Base-by-base conservation (phyloP, 1,139 yeast species). In the Casaregolazyma suthepensis region DNA sequence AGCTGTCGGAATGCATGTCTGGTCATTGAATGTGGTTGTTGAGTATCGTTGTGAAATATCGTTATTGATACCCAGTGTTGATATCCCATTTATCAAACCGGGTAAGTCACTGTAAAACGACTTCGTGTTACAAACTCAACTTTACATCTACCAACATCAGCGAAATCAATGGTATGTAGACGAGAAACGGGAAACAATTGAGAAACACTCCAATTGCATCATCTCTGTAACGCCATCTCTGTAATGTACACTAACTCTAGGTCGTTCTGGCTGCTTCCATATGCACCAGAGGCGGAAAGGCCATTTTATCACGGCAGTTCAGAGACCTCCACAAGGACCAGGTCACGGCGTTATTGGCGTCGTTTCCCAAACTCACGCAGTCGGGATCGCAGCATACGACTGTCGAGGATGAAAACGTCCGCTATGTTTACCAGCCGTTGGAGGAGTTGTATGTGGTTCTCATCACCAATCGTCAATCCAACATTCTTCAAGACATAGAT, bases 381-480 rank as follows among this genome's bases (percentile, higher is more conserved):
- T 74, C 79, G 44, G 81, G 85, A 55, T 79, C 87, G 50, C 96
- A 90, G 73, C 96, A 91, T 69, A 93, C 99, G 49, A 87, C 96
- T 5, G 95, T 90, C 44, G 99, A 94, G 70, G 96, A 89, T 66
- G 96, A 87, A 54, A 82, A 82, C 61, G 94, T 90, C 49, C 83
- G 99, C 70, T 94, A 88, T 68, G 95, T 94, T 52, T 94, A 89
- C 72, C 97, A 90, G 71, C 97, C 99, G 52, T 79, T 94, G 65
- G 99, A 94, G 68, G 98, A 91, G 63, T 82, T 89, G 58, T 93
- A 90, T 71, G 87, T 93, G 66, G 93, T 94, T 46, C 76, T 94
- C 65, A 85, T 93, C 66, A 93, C 99, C 57, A 91, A 90, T 72
- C 83, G 88, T 59, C 88, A 86, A 62, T 88, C 96, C 35, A 94